Conservation (phyloP, 1,284 basidiomycete genomes). For the Melampsora larici-populina region DNA sequence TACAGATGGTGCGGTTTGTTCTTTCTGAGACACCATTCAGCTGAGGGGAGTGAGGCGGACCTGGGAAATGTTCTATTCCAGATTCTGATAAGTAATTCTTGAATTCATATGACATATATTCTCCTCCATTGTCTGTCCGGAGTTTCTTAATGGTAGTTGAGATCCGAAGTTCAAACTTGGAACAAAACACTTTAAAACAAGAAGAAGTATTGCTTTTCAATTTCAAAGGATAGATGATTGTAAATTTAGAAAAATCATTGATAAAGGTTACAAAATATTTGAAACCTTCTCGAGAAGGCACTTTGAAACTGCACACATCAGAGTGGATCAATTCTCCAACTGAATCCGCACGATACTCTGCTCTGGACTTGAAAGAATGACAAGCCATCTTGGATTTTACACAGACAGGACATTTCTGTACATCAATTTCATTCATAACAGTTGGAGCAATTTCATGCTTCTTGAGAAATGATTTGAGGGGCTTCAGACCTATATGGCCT, state of each 20-base stretch:
- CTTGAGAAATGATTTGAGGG: conserved; percentile 1
- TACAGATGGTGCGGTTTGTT: neutral
- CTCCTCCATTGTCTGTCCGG: conserved; percentile 41
- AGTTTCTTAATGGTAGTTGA: conserved; percentile 16
- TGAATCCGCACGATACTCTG: neutral
- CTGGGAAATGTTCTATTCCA: conserved; percentile 34
- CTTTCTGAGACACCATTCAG: conserved; percentile 3
- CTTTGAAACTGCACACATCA: neutral
- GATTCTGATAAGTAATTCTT: neutral
- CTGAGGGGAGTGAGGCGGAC: no score
- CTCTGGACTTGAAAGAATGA: conserved; percentile 3
- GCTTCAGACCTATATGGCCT: neutral
- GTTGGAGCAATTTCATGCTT: neutral
- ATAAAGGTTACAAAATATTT: no score
- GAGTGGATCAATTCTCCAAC: conserved; percentile 17
- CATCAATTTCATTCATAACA: conserved; percentile 17
- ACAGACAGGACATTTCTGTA: neutral
- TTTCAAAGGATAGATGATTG: conserved; percentile 25
- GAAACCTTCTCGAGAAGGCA: conserved; percentile 3
- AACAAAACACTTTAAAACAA: conserved; percentile 13
- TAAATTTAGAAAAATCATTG: no score
- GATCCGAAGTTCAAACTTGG: conserved; percentile 20
- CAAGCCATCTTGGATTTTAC: conserved; percentile 5
- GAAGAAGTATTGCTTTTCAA: conserved; percentile 25
- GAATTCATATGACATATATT: conserved; percentile 39